These are phyloP conservation scores for Clonostachys solani DNA, from an alignment of 2,329 filamentous ascomycete genomes.

Conservation along the genomic window DNA sequence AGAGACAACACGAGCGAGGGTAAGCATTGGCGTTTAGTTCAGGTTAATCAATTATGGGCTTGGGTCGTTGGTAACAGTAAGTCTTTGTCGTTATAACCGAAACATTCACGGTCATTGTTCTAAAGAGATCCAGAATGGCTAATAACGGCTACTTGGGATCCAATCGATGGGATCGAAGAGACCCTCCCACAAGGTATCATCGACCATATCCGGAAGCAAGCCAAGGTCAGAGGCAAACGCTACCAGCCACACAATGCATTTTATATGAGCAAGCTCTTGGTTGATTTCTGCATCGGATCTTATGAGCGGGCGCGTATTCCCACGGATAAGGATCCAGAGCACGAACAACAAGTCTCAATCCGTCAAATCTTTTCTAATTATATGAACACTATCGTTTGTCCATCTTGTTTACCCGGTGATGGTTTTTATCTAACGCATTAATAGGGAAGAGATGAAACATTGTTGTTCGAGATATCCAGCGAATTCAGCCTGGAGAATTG, in stretches of 20 bases:
- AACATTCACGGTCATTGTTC: background rate
- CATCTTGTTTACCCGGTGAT: too few relatives aligned
- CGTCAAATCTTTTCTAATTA: background rate
- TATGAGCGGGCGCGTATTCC: background rate
- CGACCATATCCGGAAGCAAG: background rate
- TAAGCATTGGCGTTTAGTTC: background rate
- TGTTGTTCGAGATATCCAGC: background rate
- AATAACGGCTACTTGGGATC: background rate
- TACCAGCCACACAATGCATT: background rate
- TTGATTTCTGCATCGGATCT: background rate
- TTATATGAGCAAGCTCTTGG: background rate
- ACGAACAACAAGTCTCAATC: background rate
- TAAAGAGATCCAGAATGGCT: background rate
- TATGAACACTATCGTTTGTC: background rate
- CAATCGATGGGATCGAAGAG: background rate
- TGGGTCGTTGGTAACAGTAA: background rate
- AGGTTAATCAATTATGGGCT: background rate
- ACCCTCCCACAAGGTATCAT: background rate
- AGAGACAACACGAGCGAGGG: background rate
- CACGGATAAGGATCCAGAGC: background rate
- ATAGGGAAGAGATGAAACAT: background rate
- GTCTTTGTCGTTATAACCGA: background rate
- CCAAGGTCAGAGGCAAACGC: background rate
- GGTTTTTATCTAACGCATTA: background rate
- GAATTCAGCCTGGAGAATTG: background rate